These are phyloP conservation scores for Microglena sp. DNA, from an alignment of 139 green algal species.

Conservation along the genomic window DNA sequence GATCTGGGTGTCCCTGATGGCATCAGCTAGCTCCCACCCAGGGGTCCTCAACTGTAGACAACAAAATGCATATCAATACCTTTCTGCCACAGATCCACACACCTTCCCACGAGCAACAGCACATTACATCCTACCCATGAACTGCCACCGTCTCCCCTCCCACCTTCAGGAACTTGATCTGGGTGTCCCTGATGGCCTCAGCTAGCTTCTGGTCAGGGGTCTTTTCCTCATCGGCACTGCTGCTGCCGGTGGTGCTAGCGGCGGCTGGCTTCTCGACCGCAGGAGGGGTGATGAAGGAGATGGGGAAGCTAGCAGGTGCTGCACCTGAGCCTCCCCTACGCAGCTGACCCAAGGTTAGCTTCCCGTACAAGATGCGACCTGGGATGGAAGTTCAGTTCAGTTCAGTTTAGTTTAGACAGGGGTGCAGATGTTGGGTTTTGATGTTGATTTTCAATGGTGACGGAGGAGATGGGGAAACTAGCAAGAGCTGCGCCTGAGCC, in stretches of 20 bases:
- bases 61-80: too few relatives aligned
- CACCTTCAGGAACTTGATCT: constrained; percentile 60
- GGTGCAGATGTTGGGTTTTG: not conserved
- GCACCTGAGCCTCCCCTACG: constrained; percentile 13
- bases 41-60: not conserved
- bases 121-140: too few relatives aligned
- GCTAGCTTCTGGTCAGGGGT: constrained; percentile 21
- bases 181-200: constrained; percentile 54
- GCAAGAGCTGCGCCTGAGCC: constrained; percentile 21
- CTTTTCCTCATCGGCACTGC: too few relatives aligned
- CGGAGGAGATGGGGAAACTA: constrained; percentile 19
- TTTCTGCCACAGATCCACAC: too few relatives aligned
- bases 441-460: not conserved
- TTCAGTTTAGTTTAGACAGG: too few relatives aligned
- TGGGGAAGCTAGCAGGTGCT: constrained; percentile 13
- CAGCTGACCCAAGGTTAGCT: constrained; percentile 40
- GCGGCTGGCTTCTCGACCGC: constrained; percentile 4
- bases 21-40: constrained; percentile 34
- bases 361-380: constrained; percentile 36
- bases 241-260: not conserved
- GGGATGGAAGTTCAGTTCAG: too few relatives aligned
- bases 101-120: too few relatives aligned
- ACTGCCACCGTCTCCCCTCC: too few relatives aligned
- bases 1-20: constrained; percentile 58
- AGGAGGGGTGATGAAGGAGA: constrained; percentile 25